Evolutionary conservation across 176 grass and related monocot genomes (phyloP), one percentile per base, ranked within the genome.

Genomic region (Thinopyrum elongatum): DNA sequence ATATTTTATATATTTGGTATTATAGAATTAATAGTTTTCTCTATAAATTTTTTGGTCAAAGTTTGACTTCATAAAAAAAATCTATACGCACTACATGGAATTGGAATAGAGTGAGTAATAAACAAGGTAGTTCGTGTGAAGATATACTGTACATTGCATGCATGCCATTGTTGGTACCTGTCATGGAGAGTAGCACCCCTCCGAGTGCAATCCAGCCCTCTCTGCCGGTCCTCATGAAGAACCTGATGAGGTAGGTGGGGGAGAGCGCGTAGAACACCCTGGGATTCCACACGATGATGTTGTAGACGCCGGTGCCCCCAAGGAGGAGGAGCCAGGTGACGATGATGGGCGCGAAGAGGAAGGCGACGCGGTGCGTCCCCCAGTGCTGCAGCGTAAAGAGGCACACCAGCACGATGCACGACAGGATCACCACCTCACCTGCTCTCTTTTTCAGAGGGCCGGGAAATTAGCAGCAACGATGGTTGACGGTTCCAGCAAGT

Each of bases 161-260:
- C 46, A 47, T 47, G 46, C 46, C 46, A 47, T 47, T 67, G 5
- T 7, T 2, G 38, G 16, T 81, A 89, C 91, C 91, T 82, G 92
- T 94, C 72, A 92, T 92, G 69, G 89, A 78, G 86, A 94, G 92
- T 22, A 94, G 87, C 39, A 92, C 78, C 71, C 87, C 92, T 35
- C 92, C 92, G 3, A 94, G 89, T n/a, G 92, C 91, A 58, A 91
- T 84, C 92, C 92, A 94, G 2, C 92, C 89, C 3, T 91, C 86
- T 33, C 29, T 89, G 63, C 87, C 89, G 2, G 92, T 94, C 16
- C 58, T 80, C 60, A 60, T 71, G 81, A 92, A 94, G 82, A 94
- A 94, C 49, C 88, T 90, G 76, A 94, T 27, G 3, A 94, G 65
- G 73, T 94, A 90, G 15, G 70, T 35, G 1, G 93, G 93, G 4